Evolutionary conservation across 2,329 filamentous ascomycete species (phyloP), one percentile per base, ranked within the genome.

Genomic region (Sarocladium kiliense): DNA sequence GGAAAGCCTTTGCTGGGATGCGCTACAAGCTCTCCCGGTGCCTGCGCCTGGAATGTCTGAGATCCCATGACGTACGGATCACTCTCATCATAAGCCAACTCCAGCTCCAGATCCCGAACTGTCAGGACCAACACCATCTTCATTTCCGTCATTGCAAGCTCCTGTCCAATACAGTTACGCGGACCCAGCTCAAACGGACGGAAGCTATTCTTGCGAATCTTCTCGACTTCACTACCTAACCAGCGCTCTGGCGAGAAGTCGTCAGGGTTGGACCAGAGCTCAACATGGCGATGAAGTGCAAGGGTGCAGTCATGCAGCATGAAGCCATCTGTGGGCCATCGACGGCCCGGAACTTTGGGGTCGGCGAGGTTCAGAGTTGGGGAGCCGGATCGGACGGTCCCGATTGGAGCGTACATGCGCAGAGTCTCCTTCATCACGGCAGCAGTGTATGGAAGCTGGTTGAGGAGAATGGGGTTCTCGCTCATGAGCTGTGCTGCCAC

Each of bases 391-490:
- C 77, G 72, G 25, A 75, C 68, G 2, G 72, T 73, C 25, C 71
- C 25, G 67, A 63, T 76, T 1, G 79, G 74, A 0, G 79, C 76
- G 59, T 75, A 79, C 32, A 83, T 62, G 3, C 80, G 72, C 2
- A 84, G 68, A 0, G 74, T 72, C 65, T 84, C 81, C 57, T 79
- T 79, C 58, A 81, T 71, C 11, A 80, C 71, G 32, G 77, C 78
- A 4, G 66, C 67, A 2, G 78, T 80, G 62, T 80, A 82, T 0
- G 73, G 70, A 23, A 84, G 69, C 39, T 73, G 67, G 63, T 78
- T 79, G 53, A 84, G 68, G 3, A 77, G 41, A 10, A 45, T n/a
- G 3, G 41, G 41, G 25, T 78, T 66, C 2, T 68, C 58, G 32
- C 67, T 64, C 19, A 84, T 68, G 26, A 69, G 63, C 2, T 64